Conservation (phyloP, 768 basidiomycete genomes). For the Xerocomus brunneocitrinus region DNA sequence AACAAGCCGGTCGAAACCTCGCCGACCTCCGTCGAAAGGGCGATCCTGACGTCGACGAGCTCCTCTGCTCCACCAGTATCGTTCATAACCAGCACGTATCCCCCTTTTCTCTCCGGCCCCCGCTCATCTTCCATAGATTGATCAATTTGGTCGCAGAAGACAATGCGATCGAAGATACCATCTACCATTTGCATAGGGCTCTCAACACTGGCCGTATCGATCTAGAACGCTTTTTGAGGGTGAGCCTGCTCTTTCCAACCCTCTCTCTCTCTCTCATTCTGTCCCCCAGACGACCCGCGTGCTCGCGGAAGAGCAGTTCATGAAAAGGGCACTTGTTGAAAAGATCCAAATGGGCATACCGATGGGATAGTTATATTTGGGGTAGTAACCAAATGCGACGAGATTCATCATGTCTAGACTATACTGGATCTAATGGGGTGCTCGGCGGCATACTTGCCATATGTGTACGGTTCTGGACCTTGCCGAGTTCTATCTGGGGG, state of each 20-base stretch:
- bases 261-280: constrained; percentile 14
- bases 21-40: constrained; percentile 76
- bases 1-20: constrained; percentile 67
- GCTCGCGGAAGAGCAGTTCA: constrained; percentile 93
- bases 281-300: constrained; percentile 66
- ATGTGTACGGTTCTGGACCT: constrained; percentile 33
- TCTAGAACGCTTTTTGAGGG: constrained; percentile 90
- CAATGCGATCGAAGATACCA: constrained; percentile 96
- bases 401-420: constrained; percentile 25
- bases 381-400: constrained; percentile 22
- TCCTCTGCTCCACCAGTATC: constrained; percentile 92
- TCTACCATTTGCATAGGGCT: constrained; percentile 93
- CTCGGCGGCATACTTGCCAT: constrained; percentile 37
- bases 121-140: constrained; percentile 52
- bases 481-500: constrained; percentile 21
- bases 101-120: neutral
- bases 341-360: constrained; percentile 71
- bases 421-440: constrained; percentile 25
- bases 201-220: constrained; percentile 89
- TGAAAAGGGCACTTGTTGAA: constrained; percentile 91
- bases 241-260: constrained; percentile 36
- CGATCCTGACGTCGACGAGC: constrained; percentile 93
- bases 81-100: constrained; percentile 86
- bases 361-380: constrained; percentile 41
- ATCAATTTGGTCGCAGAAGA: constrained; percentile 99